Evolutionary conservation across 305 asterid genomes (phyloP).

Genomic region (Petunia hybrid): DNA sequence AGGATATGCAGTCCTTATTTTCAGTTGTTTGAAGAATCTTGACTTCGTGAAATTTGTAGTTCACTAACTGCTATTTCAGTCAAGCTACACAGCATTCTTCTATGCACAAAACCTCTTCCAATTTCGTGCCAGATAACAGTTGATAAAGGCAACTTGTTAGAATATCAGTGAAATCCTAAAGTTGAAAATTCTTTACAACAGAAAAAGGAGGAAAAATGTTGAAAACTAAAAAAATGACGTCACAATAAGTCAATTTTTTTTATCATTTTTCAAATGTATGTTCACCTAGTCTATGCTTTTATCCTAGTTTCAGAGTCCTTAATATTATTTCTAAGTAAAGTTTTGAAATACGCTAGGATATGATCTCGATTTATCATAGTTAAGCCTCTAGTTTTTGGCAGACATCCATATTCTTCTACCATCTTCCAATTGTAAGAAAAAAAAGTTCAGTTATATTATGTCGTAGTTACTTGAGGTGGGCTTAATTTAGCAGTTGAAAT

Average conservation of each 20-base stretch:
- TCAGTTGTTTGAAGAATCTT: slow-evolving; percentile 25
- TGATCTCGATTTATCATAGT: not conserved
- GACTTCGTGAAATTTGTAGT: not conserved
- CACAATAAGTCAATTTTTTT: not conserved
- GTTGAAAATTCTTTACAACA: not conserved
- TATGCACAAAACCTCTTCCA: not conserved
- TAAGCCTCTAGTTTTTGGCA: not conserved
- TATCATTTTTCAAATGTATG: not conserved
- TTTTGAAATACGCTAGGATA: not conserved
- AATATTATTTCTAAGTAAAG: not conserved
- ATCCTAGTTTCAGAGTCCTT: not conserved
- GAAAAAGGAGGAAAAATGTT: too few relatives aligned
- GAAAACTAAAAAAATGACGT: not conserved
- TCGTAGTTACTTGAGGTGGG: not conserved
- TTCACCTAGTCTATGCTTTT: not conserved
- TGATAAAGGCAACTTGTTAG: not conserved
- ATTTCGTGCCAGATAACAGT: slow-evolving; percentile 1
- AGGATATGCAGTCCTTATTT: slow-evolving; percentile 20
- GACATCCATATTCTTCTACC: not conserved
- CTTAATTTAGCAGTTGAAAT: not conserved
- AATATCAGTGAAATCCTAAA: not conserved
- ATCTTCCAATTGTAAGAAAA: not conserved
- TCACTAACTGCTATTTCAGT: not conserved
- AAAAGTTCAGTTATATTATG: not conserved
- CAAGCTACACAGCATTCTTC: slow-evolving; percentile 1